phyloP scores from a whole-genome alignment of 805 yeast genomes.

The Candida maesae region DNA sequence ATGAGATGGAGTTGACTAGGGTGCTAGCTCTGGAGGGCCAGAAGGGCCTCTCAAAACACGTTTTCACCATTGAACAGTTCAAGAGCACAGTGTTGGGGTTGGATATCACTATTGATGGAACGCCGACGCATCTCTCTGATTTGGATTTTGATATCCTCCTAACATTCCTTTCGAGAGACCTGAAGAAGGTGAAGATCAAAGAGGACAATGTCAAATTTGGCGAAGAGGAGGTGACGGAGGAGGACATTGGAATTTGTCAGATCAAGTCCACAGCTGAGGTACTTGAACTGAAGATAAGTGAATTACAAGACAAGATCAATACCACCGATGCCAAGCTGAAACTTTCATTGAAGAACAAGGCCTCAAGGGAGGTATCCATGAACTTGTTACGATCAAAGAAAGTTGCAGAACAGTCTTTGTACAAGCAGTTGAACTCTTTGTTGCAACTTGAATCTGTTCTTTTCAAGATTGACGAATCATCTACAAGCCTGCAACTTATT shows the following conservation, averaged over 20 bases:
- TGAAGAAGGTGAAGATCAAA: conserved; percentile 9
- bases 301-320: conserved; percentile 21
- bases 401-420: conserved; percentile 33
- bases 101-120: conserved; percentile 6
- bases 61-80: conserved; percentile 17
- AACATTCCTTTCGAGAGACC: conserved; percentile 22
- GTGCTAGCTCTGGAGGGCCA: conserved; percentile 1
- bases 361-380: conserved; percentile 28
- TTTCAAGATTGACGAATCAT: conserved; percentile 40
- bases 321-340: conserved; percentile 16
- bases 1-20: conserved; percentile 7
- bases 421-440: conserved; percentile 29
- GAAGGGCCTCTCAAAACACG: conserved; percentile 6
- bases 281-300: conserved; percentile 23
- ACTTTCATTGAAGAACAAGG: conserved; percentile 21
- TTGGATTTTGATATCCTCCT: conserved; percentile 22
- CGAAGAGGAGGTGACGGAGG: conserved; percentile 27
- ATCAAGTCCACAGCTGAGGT: conserved; percentile 28
- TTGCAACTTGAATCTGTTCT: conserved; percentile 37
- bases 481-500: conserved; percentile 36
- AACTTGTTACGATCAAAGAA: conserved; percentile 33
- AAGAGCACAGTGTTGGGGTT: conserved; percentile 6
- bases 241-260: conserved; percentile 32
- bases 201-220: conserved; percentile 24
- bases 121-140: conserved; percentile 7